Base-by-base conservation (phyloP, 1,284 basidiomycete genomes). In the Leccinum colubrinum region DNA sequence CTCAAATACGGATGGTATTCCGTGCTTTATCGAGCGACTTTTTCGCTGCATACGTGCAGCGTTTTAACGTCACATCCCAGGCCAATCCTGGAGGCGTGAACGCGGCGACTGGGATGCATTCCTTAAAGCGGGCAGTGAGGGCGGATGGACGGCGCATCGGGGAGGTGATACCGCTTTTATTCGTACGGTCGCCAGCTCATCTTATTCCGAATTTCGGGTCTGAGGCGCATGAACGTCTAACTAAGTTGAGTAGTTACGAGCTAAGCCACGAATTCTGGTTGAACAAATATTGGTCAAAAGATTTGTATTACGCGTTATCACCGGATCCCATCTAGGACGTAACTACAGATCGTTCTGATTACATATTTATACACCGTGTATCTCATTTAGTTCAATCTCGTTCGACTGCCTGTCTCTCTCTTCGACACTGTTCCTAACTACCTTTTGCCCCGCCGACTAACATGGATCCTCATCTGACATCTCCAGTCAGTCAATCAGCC, bases 241-340 rank as follows among this genome's bases (percentile, higher is more conserved):
- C 14, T 6, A 60, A 52, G n/a, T 15, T 6, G 9, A 60, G 48
- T 15, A 58, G 59, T 7, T 35, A 52, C 1, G 20, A 60, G 8
- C 8, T 52, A 9, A 57, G 59, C 7, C 27, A 33, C 1, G 33
- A 60, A 3, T 60, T 60, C 11, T 60, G 59, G 59, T 9, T 60
- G 8, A 60, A 60, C n/a, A 60, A 51, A 12, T 60, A 57, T 6
- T 60, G 59, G 55, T 39, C 17, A 12, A 57, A 57, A 14, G 54
- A 57, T 3, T 56, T 51, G 3, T 60, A 60, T 30, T 57, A 60
- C 2, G 17, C 12, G 9, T 52, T 52, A 48, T 48, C 46, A 48
- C 46, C 4, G 6, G 12, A 20, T 27, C 8, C 25, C 14, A 27
- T 52, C 25, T 52, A 52, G 25, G 4, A 14, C 5, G 3, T 25